phyloP scores from a whole-genome alignment of 2,329 filamentous ascomycete genomes.

The Mycosphaerella sp. region DNA sequence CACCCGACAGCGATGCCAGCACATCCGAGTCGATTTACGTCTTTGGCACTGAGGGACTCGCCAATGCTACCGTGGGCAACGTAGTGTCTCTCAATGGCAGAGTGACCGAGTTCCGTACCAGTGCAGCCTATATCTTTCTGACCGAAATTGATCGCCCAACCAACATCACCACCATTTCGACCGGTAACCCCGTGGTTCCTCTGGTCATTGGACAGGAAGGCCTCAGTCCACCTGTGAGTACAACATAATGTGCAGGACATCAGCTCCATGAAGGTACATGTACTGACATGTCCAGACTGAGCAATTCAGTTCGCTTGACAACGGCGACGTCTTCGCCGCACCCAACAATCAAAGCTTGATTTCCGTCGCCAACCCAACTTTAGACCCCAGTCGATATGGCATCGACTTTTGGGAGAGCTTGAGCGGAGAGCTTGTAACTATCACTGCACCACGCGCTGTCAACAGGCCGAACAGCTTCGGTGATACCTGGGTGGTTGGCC shows the following conservation, averaged over 20 bases:
- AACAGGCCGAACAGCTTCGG: constrained; percentile 58
- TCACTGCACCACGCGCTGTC: constrained; percentile 53
- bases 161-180: constrained; percentile 50
- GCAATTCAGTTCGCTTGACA: constrained; percentile 57
- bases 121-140: constrained; percentile 53
- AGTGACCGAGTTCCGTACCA: constrained; percentile 55
- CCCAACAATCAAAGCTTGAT: constrained; percentile 57
- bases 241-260: neutral
- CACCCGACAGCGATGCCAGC: constrained; percentile 49
- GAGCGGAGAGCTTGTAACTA: constrained; percentile 60
- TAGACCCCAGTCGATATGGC: constrained; percentile 57
- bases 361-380: constrained; percentile 53
- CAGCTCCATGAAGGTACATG: neutral
- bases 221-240: constrained; percentile 45
- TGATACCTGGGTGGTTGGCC: constrained; percentile 63
- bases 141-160: constrained; percentile 56
- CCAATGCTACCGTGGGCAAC: constrained; percentile 56
- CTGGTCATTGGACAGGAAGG: constrained; percentile 54
- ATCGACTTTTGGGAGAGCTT: constrained; percentile 71
- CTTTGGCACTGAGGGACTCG: constrained; percentile 49
- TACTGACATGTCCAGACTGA: constrained; percentile 36
- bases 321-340: constrained; percentile 58
- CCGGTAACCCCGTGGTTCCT: constrained; percentile 50
- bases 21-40: constrained; percentile 64
- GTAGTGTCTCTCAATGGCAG: constrained; percentile 55